Evolutionary conservation across 495 filamentous ascomycete species (phyloP), one percentile per base, ranked within the genome.

Genomic region (Penicillium canariense): DNA sequence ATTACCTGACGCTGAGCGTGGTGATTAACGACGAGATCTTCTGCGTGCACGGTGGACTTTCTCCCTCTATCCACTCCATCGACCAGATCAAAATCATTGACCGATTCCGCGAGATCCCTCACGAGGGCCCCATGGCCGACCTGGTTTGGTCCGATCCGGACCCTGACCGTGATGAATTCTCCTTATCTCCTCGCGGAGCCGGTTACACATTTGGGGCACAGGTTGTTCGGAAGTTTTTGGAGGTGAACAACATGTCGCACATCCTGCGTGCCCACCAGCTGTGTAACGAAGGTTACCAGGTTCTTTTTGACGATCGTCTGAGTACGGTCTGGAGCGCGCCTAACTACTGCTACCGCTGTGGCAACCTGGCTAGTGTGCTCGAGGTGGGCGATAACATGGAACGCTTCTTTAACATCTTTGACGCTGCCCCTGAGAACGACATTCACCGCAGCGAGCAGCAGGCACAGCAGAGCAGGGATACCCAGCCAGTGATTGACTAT

Each of bases 51-150:
- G 94, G 94, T 59, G 91, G 94, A 9, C 83, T 97, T 26, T 96
- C 90, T 5, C 94, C 94, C 0, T 95, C 89, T 4, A 97, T 98
- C 59, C 94, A 98, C 69, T 96, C 90, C 15, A 96, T 98, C 66
- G 94, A 98, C 66, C 94, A 98, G 71, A 97, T 98, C 75, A 98
- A 98, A 70, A 92, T 97, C 66, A 97, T 98, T 66, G 94, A 98
- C 75, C 90, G 94, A 6, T 98, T 96, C 75, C 84, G 94, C 36
- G 94, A 98, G 66, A 98, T 98, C 44, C 94, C 94, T 1, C 94
- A 98, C 70, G 94, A 98, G 70, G 94, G 94, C 0, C 94, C 94
- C 4, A 98, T 98, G 94, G 94, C 94, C n/a, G 94, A 98, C 67
- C 74, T 98, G 5, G 94, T 98, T 15, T 98, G 94, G 94, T 95